Base-by-base conservation (phyloP, 805 yeast species). In the Ogataea pilisensis region DNA sequence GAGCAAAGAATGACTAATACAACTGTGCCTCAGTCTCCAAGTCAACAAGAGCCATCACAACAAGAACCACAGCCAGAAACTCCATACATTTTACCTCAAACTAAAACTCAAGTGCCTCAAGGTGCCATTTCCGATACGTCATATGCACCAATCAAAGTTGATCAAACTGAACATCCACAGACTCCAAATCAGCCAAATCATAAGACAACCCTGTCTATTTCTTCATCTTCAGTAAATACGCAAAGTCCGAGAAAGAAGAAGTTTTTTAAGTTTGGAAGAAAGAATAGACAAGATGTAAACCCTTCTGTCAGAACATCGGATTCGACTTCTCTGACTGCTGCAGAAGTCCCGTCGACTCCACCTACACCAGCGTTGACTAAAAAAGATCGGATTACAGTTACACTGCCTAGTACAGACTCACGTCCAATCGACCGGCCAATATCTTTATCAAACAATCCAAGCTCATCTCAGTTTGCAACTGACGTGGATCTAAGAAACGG, bases 391-490 rank as follows among this genome's bases (percentile, higher is more conserved):
- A 37, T 40, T 12, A 43, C 46, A 4, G 37, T 43, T 19, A 37
- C 44, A 14, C n/a, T 43, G 2, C 46, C 46, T 12, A 9, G 14
- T 26, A 8, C 29, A 22, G 16, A 27, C 17, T 4, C 5, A 6
- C 8, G 16, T 16, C 11, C 2, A 2, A 17, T 19, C 8, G 30
- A 35, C 12, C 30, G 31, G 13, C 40, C 43, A 14, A 40, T 40
- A 9, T 43, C 46, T 13, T 30, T 36, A 5, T 18, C 35, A 4
- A 19, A 31, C 5, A 35, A 43, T 29, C 43, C 46, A 22, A 36
- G 30, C 20, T 35, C 46, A 2, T 34, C 31, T 2, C 19, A 20
- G 13, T 38, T 42, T 31, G 45, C 35, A 13, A 29, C 3, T 9
- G 27, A 39, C 4, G 31, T 33, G 14, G 35, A 43, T 20, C 8